These are phyloP conservation scores for Fraxinus ornus DNA, from an alignment of 305 asterid genomes.

Conservation along the genomic window DNA sequence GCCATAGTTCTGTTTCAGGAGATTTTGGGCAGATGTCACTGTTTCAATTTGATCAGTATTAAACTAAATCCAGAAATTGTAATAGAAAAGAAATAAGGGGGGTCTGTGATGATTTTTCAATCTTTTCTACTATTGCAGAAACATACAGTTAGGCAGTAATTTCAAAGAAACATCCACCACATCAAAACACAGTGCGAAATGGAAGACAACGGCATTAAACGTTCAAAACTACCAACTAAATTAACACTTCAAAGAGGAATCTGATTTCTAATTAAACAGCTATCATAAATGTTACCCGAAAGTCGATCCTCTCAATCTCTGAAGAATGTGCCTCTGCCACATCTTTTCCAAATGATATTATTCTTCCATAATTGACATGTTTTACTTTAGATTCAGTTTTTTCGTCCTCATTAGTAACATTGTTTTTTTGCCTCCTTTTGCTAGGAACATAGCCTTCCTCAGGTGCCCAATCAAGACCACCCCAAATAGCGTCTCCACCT, in stretches of 20 bases:
- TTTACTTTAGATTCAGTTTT: conserved; percentile 35
- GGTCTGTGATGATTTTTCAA: too few species aligned
- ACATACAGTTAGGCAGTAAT: background rate
- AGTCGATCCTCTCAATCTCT: conserved; percentile 72
- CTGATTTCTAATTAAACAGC: background rate
- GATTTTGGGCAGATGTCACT: background rate
- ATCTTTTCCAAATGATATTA: conserved; percentile 83
- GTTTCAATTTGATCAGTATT: background rate
- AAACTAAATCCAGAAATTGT: background rate
- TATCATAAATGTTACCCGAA: conserved; percentile 33
- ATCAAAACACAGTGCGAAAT: background rate
- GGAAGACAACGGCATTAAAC: conserved; percentile 4
- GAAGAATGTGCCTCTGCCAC: conserved; percentile 58
- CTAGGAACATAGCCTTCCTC: conserved; percentile 60
- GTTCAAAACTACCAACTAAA: background rate
- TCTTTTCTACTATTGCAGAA: background rate
- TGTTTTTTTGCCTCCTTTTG: conserved; percentile 45
- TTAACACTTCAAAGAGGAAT: background rate
- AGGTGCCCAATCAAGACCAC: conserved; percentile 89
- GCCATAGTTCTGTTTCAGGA: background rate
- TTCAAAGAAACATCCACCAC: background rate
- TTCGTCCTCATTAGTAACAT: conserved; percentile 33
- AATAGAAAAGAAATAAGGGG: too few species aligned
- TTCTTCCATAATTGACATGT: conserved; percentile 63
- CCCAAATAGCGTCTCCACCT: conserved; percentile 95